Percentiles rank a stretch among this genome's conserved stretches.
Conservation (phyloP, 2,329 filamentous ascomycete species). For the Aspergillus ibericus region DNA sequence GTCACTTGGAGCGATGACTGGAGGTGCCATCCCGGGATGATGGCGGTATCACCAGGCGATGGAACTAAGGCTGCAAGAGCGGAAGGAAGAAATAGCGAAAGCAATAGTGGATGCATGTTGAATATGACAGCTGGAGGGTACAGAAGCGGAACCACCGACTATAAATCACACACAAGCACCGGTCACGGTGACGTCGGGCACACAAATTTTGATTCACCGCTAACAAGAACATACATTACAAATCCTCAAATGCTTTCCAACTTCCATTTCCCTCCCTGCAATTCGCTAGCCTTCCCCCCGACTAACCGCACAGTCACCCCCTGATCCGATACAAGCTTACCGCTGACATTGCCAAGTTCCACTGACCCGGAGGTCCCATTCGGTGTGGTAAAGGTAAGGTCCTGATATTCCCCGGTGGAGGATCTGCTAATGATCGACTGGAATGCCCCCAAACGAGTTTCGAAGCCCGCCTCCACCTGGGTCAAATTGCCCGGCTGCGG, state of each 20-base stretch:
- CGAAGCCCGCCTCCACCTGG: conserved; percentile 39
- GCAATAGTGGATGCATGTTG: too few relatives aligned
- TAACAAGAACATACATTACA: not conserved
- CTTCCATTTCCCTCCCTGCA: not conserved
- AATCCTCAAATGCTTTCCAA: not conserved
- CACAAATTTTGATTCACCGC: not conserved
- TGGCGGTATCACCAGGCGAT: conserved; percentile 24
- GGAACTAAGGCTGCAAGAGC: not conserved
- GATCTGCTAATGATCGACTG: conserved; percentile 9
- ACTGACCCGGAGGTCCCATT: conserved; percentile 5
- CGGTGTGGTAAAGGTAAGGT: conserved; percentile 8
- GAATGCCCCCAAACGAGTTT: conserved; percentile 39
- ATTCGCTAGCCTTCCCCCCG: not conserved
- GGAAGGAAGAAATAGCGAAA: too few relatives aligned
- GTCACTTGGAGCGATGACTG: conserved; percentile 46
- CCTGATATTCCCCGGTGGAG: not conserved
- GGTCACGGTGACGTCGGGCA: too few relatives aligned
- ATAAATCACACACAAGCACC: too few relatives aligned
- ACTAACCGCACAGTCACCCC: not conserved
- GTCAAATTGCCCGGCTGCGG: conserved; percentile 40
- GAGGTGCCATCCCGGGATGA: conserved; percentile 50
- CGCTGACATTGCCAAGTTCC: not conserved
- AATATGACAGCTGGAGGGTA: too few relatives aligned
- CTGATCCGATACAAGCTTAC: not conserved
- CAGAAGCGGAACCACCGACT: too few relatives aligned